Conservation (phyloP, 2,329 filamentous ascomycete species). For the Fusarium albidum region DNA sequence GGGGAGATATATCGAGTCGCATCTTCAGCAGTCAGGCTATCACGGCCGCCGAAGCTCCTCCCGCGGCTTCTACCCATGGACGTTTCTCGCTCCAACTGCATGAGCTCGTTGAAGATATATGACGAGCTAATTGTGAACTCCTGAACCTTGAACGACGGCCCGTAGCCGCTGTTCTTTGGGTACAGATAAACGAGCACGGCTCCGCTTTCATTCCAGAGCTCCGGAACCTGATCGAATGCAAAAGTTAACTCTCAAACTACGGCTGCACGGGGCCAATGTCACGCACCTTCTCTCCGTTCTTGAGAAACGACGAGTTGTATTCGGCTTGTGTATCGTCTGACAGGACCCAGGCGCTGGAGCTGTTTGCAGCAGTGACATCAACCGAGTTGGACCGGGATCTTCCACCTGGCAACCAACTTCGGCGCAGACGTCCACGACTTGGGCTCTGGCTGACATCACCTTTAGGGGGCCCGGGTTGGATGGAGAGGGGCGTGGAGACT, state of each 20-base stretch:
- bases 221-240: conserved; percentile 59
- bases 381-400: conserved; percentile 61
- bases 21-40: conserved; percentile 59
- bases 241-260: conserved; percentile 25
- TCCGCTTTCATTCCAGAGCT: conserved; percentile 70
- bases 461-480: conserved; percentile 37
- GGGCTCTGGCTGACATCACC: conserved; percentile 54
- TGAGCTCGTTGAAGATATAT: conserved; percentile 61
- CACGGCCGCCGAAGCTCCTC: conserved; percentile 57
- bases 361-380: conserved; percentile 38
- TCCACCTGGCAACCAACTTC: conserved; percentile 62
- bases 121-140: conserved; percentile 64
- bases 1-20: conserved; percentile 52
- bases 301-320: conserved; percentile 62
- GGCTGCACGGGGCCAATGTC: conserved; percentile 21
- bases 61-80: conserved; percentile 44
- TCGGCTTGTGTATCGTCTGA: conserved; percentile 60
- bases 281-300: conserved; percentile 63
- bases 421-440: conserved; percentile 54
- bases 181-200: conserved; percentile 66
- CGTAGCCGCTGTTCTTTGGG: conserved; percentile 56
- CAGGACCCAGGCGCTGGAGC: conserved; percentile 62
- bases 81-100: conserved; percentile 54
- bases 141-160: conserved; percentile 68
- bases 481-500: conserved; percentile 44